Conservation (phyloP, 148 eudicot genomes). For the Tetragonia tetragonoides region DNA sequence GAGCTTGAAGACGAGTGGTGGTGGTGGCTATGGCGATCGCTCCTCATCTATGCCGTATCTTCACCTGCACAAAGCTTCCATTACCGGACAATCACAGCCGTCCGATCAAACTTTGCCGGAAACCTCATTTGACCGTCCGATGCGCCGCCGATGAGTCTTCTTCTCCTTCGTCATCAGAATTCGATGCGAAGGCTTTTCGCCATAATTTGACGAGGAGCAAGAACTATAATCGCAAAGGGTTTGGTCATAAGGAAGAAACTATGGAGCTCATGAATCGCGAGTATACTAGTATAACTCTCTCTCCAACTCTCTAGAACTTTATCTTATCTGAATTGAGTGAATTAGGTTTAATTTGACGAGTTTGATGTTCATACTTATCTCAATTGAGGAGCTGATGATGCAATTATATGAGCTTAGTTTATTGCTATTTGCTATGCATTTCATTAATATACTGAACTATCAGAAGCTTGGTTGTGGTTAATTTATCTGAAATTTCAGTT, state of each 20-base stretch:
- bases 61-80: slow-evolving; percentile 36
- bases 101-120: slow-evolving; percentile 26
- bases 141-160: slow-evolving; percentile 56
- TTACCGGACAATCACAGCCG: slow-evolving; percentile 40
- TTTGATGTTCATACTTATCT: neutral
- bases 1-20: neutral
- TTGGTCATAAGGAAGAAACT: slow-evolving; percentile 79
- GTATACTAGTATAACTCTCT: slow-evolving; percentile 60
- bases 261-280: slow-evolving; percentile 77
- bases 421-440: neutral
- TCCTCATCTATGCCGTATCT: slow-evolving; percentile 45
- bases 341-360: neutral
- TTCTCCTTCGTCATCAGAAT: slow-evolving; percentile 40
- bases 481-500: neutral
- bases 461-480: neutral
- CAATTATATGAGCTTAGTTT: neutral
- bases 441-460: neutral
- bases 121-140: slow-evolving; percentile 38
- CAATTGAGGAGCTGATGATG: neutral
- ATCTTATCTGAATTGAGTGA: neutral
- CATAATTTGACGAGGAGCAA: slow-evolving; percentile 85
- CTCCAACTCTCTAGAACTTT: neutral
- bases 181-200: slow-evolving; percentile 80
- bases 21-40: slow-evolving; percentile 56
- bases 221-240: slow-evolving; percentile 86